Evolutionary conservation across 1,139 yeast genomes (phyloP).

Genomic region (Taphrina pruni): DNA sequence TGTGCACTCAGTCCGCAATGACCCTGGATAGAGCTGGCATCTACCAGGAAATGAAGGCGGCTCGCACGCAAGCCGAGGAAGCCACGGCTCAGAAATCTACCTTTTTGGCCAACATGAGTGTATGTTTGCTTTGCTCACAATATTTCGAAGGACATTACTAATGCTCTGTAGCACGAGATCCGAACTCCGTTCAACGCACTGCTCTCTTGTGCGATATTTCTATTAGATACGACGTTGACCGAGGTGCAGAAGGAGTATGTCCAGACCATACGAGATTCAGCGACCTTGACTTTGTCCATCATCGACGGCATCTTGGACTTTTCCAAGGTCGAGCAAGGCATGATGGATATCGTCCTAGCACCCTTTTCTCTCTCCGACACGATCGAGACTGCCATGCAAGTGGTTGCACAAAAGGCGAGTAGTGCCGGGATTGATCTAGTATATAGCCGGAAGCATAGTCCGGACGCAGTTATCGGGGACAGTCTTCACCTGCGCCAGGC

Average conservation of each 20-base stretch:
- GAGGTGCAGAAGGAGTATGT: constrained; percentile 82
- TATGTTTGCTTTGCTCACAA: not conserved
- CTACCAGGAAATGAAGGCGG: constrained; percentile 50
- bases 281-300: constrained; percentile 74
- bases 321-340: constrained; percentile 79
- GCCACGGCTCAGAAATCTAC: constrained; percentile 65
- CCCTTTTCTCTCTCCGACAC: constrained; percentile 57
- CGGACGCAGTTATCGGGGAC: constrained; percentile 79
- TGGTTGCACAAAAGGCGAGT: constrained; percentile 26
- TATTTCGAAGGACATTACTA: not conserved
- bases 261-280: constrained; percentile 75
- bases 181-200: constrained; percentile 92
- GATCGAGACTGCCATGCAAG: constrained; percentile 32
- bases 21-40: constrained; percentile 47
- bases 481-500: constrained; percentile 85
- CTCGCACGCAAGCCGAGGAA: constrained; percentile 47
- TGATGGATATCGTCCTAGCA: constrained; percentile 71
- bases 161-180: constrained; percentile 84
- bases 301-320: constrained; percentile 81
- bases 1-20: constrained; percentile 46
- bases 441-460: constrained; percentile 47
- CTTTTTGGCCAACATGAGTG: constrained; percentile 64
- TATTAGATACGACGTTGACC: constrained; percentile 75
- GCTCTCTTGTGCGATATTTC: constrained; percentile 87
- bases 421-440: constrained; percentile 24